phyloP scores from a whole-genome alignment of 2,329 filamentous ascomycete genomes.

The Pezicula radicicola region DNA sequence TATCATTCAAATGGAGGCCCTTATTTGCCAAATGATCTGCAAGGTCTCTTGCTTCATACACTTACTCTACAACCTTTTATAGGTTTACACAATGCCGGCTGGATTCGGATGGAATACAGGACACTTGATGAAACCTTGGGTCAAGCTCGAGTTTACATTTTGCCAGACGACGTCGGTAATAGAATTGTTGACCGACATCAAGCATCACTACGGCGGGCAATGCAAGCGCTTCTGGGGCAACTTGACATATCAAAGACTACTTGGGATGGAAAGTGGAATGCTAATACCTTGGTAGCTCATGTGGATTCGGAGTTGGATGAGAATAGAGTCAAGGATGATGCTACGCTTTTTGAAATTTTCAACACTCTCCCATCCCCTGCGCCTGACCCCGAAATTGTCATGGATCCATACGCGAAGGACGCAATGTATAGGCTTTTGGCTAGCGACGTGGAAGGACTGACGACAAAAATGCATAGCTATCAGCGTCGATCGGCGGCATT shows the following conservation, averaged over 20 bases:
- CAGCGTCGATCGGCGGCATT: constrained; percentile 76
- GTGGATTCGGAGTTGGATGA: constrained; percentile 31
- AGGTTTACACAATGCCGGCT: constrained; percentile 19
- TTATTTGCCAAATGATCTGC: constrained; percentile 13
- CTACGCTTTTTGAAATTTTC: constrained; percentile 67
- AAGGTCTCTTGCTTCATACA: constrained; percentile 14
- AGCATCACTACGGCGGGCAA: constrained; percentile 38
- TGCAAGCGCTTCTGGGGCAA: constrained; percentile 44
- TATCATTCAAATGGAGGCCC: constrained; percentile 2
- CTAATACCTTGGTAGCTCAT: constrained; percentile 29
- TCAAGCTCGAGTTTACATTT: constrained; percentile 54
- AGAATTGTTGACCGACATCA: constrained; percentile 47
- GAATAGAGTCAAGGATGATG: constrained; percentile 30
- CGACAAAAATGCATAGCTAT: constrained; percentile 69
- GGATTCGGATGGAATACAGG: constrained; percentile 28
- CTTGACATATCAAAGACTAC: constrained; percentile 53
- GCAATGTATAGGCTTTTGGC: constrained; percentile 55
- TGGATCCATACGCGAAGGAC: constrained; percentile 46
- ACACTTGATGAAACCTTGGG: constrained; percentile 13
- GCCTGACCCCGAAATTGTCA: constrained; percentile 48
- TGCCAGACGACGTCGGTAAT: constrained; percentile 63
- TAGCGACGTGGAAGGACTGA: constrained; percentile 53
- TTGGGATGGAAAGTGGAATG: constrained; percentile 49
- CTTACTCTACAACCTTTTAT: constrained; percentile 9
- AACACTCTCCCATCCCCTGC: constrained; percentile 69